Percentiles rank a stretch among this genome's conserved stretches.
These are phyloP conservation scores for Solanum habrochaites DNA, from an alignment of 257 asterid species.

Conservation along the genomic window DNA sequence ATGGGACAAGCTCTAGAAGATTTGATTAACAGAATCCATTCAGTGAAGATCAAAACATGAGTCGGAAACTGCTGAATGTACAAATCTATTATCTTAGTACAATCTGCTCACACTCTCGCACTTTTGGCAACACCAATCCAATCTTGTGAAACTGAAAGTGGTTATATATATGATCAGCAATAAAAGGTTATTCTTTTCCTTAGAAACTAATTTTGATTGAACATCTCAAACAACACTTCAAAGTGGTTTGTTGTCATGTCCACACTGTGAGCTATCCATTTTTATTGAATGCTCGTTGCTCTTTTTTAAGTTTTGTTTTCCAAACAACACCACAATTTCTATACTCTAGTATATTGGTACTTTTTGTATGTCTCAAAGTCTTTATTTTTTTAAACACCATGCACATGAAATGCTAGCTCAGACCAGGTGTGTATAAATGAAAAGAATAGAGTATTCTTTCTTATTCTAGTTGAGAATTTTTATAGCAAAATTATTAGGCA, in stretches of 20 bases:
- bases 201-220: neutral
- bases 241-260: neutral
- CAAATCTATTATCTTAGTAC: neutral
- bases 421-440: no score
- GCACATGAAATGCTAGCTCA: neutral
- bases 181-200: neutral
- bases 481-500: neutral
- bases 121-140: neutral
- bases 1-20: conserved; percentile 54
- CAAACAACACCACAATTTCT: neutral
- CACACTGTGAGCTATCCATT: neutral
- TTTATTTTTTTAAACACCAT: neutral
- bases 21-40: conserved; percentile 13
- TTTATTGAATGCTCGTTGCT: neutral
- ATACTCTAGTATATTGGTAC: neutral
- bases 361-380: neutral
- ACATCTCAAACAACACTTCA: neutral
- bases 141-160: neutral
- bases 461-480: neutral
- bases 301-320: neutral
- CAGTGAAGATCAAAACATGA: conserved; percentile 20
- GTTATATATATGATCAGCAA: neutral
- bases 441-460: neutral
- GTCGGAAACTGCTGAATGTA: neutral
- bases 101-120: neutral